Evolutionary conservation across 495 filamentous ascomycete species (phyloP), one percentile per base, ranked within the genome.

Genomic region (Aspergillus coremiiformis): DNA sequence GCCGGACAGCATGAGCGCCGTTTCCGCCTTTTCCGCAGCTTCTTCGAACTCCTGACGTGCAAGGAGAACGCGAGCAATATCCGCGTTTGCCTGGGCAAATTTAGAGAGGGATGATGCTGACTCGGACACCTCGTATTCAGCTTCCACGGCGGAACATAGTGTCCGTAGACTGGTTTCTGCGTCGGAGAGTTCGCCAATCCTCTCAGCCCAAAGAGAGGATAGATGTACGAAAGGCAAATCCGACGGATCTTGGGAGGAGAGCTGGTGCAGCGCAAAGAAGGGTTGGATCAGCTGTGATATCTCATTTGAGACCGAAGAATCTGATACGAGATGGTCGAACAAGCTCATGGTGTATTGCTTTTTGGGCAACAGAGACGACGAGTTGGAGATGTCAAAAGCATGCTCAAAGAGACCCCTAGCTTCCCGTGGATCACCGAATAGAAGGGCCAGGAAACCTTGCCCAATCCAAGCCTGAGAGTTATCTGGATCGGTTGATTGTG

Each of bases 401-500:
- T 99, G 93, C n/a, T 87, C 88, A 62, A 96, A 96, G 10, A 96
- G 77, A 26, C 81, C 79, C 12, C 85, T 77, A 2, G 93, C 90
- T 65, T 97, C 89, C 53, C 78, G 78, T 0, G 64, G 22, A 49
- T 94, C 83, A 1, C 86, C 87, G n/a, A 79, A 73, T 19, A 87
- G 72, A 39, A 86, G 73, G 11, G 92, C 90, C 11, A 96, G 74
- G 7, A 96, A 68, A 10, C 90, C 93, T 68, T 97, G 93, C 3
- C 93, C 94, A 23, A 96, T 71, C 94, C 93, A 99, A 11, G 90
- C 92, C 54, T 87, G 82, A 0, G 89, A 81, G 58, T 92, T 94
- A 53, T 96, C 90, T 3, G 93, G 93, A 63, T 99, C 93, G 6
- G 83, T 85, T 12, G 90, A 95, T 66, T 99, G 93, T 7, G 90